These are phyloP conservation scores for Linum tenue DNA, from an alignment of 345 rosid species.

Conservation along the genomic window DNA sequence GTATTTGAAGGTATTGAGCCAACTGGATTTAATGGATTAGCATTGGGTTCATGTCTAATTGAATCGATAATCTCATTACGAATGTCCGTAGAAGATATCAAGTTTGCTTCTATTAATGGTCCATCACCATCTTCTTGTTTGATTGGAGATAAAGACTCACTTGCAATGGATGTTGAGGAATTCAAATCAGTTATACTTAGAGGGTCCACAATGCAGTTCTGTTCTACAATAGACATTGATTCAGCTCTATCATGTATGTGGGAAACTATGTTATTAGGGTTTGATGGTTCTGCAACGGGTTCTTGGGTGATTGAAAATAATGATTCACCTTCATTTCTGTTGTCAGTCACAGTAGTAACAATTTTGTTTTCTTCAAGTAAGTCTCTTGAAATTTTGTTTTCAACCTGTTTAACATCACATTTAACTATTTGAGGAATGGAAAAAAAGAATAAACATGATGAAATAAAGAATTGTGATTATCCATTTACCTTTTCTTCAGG, in stretches of 20 bases:
- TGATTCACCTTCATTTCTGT: conserved; percentile 2
- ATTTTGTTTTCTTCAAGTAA: conserved; percentile 8
- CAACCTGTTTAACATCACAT: conserved; percentile 23
- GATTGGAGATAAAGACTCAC: conserved; percentile 7
- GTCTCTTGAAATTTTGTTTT: conserved; percentile 8
- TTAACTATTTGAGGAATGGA: not conserved
- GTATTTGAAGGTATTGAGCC: conserved; percentile 6
- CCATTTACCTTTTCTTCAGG: conserved; percentile 7
- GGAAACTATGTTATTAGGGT: not conserved
- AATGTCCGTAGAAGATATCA: conserved; percentile 4
- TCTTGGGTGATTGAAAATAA: not conserved
- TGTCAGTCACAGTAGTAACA: not conserved
- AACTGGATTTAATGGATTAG: conserved; percentile 7
- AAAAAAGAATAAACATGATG: not conserved
- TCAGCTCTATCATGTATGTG: too few relatives aligned
- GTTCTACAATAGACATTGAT: too few relatives aligned
- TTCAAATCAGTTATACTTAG: not conserved
- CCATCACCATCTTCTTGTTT: conserved; percentile 2
- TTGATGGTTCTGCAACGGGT: not conserved
- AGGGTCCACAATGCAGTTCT: too few relatives aligned
- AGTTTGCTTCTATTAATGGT: not conserved
- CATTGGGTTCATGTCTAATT: conserved; percentile 12
- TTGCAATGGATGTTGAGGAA: conserved; percentile 1
- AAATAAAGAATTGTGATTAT: not conserved
- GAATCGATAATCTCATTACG: conserved; percentile 14